Evolutionary conservation across 148 eudicot species (phyloP), one percentile per base, ranked within the genome.

Genomic region (Silene uniflora): DNA sequence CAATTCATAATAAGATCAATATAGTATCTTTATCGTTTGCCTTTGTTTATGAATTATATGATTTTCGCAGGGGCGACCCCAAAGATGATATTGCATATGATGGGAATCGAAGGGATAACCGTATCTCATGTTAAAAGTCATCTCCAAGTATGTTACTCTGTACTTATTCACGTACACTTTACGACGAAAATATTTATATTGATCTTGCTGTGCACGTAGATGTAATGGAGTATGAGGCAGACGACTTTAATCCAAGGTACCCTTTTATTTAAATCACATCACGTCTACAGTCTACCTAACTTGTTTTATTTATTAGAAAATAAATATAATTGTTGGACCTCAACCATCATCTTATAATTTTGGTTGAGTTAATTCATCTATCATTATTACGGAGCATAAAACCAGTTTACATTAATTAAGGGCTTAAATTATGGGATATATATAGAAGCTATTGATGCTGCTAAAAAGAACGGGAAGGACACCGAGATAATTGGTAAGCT

Each of bases 81-180:
- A 2, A 81, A 73, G 10, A 77, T 81, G 84, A 73, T 81, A 25
- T 62, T 73, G 62, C 74, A 68, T 23, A 64, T 27, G 5, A 81
- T 81, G 84, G 77, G 67, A 35, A 77, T 77, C 0, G 74, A 73
- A 3, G 84, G 77, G 25, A 68, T 77, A n/a, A 73, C 69, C 7
- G 80, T 81, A 7, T 69, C 84, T 7, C 80, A 81, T 35, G 77
- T 81, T 7, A 81, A 81, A 19, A 81, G 84, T 3, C 80, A 81
- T 32, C 71, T 81, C 6, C 84, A 81, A 74, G 80, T 81, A 68
- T 46, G 4, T 70, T n/a, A 10, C n/a, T 32, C 13, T 29, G 9
- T 1, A n/a, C n/a, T n/a, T n/a, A n/a, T n/a, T n/a, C n/a, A n/a
- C n/a, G n/a, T n/a, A n/a, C n/a, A n/a, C n/a, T n/a, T n/a, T n/a